A percentile compares a stretch with the other conserved stretches of the same genome.
phyloP scores from a whole-genome alignment of 169 alveolate species.

The Toxoplasma gondii region DNA sequence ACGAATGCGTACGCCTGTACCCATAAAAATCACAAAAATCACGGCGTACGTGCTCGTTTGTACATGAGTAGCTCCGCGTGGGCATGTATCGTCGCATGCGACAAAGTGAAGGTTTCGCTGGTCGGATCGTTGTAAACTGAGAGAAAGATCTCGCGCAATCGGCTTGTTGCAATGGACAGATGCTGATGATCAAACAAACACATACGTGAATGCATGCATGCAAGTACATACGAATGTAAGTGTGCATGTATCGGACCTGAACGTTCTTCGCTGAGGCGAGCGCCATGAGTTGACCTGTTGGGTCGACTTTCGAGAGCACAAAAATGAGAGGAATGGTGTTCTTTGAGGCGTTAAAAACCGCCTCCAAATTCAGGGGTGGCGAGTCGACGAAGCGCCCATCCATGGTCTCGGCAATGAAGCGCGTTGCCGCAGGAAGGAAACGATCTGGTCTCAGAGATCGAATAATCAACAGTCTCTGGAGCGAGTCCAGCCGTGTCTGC shows the following conservation, averaged over 20 bases:
- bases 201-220: too few relatives aligned
- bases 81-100: too few relatives aligned
- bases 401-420: constrained; percentile 86
- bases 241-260: not conserved
- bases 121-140: too few relatives aligned
- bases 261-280: constrained; percentile 79
- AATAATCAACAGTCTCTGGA: constrained; percentile 87
- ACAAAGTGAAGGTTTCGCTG: too few relatives aligned
- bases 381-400: constrained; percentile 90
- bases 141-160: too few relatives aligned
- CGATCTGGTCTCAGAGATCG: constrained; percentile 93
- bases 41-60: too few relatives aligned
- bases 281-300: constrained; percentile 85
- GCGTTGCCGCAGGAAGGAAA: constrained; percentile 86
- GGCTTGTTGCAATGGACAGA: too few relatives aligned
- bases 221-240: not conserved
- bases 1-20: too few relatives aligned
- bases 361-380: constrained; percentile 89
- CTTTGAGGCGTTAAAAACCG: constrained; percentile 85
- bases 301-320: constrained; percentile 94
- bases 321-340: constrained; percentile 87
- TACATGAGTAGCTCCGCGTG: too few relatives aligned
- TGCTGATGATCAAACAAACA: too few relatives aligned
- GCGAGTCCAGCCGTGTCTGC: constrained; percentile 92
- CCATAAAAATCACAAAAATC: too few relatives aligned